These are phyloP conservation scores for Mycena chlorophos DNA, from an alignment of 768 basidiomycete species.

Conservation along the genomic window DNA sequence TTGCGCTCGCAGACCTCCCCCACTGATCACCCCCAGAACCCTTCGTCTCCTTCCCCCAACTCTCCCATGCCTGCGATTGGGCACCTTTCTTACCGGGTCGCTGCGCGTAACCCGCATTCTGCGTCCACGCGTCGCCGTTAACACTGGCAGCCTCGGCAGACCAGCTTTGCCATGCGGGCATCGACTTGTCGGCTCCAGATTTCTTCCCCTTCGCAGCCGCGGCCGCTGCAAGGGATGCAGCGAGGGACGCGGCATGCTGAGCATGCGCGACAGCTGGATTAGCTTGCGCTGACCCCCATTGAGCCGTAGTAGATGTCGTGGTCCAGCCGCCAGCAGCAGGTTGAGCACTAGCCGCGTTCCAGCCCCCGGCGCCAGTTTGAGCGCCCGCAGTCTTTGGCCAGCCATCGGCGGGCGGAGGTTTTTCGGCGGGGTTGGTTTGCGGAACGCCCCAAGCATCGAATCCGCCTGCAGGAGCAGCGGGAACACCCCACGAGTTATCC, in stretches of 20 bases:
- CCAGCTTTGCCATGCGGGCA: not conserved
- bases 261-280: constrained; percentile 15
- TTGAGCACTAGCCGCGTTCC: constrained; percentile 3
- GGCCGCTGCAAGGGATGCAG: not conserved
- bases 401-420: not conserved
- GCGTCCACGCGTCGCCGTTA: not conserved
- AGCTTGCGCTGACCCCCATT: too few relatives aligned
- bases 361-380: not conserved
- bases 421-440: not conserved
- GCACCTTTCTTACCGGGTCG: not conserved
- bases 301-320: constrained; percentile 6
- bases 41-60: constrained; percentile 1
- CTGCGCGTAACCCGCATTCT: not conserved
- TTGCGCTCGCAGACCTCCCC: not conserved
- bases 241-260: constrained; percentile 6
- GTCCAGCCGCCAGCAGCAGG: not conserved
- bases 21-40: not conserved
- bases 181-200: not conserved
- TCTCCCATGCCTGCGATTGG: constrained; percentile 6
- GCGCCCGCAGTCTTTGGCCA: not conserved
- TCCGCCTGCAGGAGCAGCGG: not conserved
- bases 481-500: not conserved
- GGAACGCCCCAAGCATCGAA: not conserved
- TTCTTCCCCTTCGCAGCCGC: not conserved
- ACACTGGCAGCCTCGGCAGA: not conserved